Base-by-base conservation (phyloP, 2,329 filamentous ascomycete genomes). In the Coniochaeta hoffmannii region DNA sequence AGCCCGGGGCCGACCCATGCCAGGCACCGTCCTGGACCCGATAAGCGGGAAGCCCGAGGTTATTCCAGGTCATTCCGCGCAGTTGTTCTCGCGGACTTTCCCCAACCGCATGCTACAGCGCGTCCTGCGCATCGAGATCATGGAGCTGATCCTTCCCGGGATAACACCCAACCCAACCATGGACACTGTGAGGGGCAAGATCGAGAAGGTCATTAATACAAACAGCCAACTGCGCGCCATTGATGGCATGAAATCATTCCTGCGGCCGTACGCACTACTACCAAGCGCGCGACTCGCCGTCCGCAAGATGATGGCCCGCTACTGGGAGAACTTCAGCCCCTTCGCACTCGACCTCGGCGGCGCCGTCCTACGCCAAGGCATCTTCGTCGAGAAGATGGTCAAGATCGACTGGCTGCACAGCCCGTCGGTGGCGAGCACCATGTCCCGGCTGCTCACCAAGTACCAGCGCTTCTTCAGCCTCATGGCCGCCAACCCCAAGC, bases 341-440 rank as follows among this genome's bases (percentile, higher is more conserved):
- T 88, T 89, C 58, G 80, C 81, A 0, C 73, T 89, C 0, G 85
- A 89, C 57, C 79, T 89, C 1, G 72, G 76, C 4, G 82, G 83
- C 1, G 86, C 85, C 0, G 82, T 88, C 2, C 73, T 87, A 61
- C 76, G 87, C 0, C 87, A 90, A 64, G 79, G 82, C 17, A 73
- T 79, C 50, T 89, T 89, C 61, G 71, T 83, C 2, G 81, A 85
- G 57, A 89, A 93, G 72, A 92, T 93, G 88, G 77, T 81, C 61
- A 58, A 71, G 60, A 82, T 92, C 50, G 87, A 90, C 69, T 93
- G 88, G 89, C 73, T 92, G 1, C 88, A 89, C 67, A 88, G 85
- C 26, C 88, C 88, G 0, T 75, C 83, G 0, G 77, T 85, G 0
- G 70, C 69, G 3, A 71, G 77, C 0, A 92, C 87, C 0, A 89